phyloP scores from a whole-genome alignment of 345 rosid species.

The Hevea brasiliensis region DNA sequence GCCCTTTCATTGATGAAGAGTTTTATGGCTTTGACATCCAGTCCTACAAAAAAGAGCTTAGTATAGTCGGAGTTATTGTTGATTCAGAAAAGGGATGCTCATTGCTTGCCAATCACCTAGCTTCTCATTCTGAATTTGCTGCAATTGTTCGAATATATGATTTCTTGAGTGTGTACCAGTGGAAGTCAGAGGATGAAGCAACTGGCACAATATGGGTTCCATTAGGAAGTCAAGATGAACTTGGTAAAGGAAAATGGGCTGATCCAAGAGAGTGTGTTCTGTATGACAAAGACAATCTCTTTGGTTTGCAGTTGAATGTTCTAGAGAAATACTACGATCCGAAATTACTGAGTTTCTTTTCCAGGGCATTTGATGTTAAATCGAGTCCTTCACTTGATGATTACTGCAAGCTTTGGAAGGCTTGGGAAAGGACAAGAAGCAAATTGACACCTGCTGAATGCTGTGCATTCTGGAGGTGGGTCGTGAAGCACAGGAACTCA shows the following conservation, averaged over 20 bases:
- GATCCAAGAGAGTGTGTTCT: slow-evolving; percentile 47
- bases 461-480: slow-evolving; percentile 64
- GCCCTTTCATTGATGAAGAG: slow-evolving; percentile 69
- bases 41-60: slow-evolving; percentile 42
- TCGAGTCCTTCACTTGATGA: slow-evolving; percentile 48
- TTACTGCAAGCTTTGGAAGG: slow-evolving; percentile 63
- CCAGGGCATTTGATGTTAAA: slow-evolving; percentile 40
- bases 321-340: slow-evolving; percentile 45
- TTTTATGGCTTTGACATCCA: slow-evolving; percentile 47
- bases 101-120: slow-evolving; percentile 43
- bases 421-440: slow-evolving; percentile 47
- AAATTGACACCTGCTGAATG: slow-evolving; percentile 46
- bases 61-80: slow-evolving; percentile 45
- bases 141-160: slow-evolving; percentile 50
- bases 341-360: slow-evolving; percentile 39
- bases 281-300: slow-evolving; percentile 51
- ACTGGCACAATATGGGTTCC: slow-evolving; percentile 56
- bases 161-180: slow-evolving; percentile 32
- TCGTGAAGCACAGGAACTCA: slow-evolving; percentile 21
- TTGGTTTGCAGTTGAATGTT: slow-evolving; percentile 42
- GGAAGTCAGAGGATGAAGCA: slow-evolving; percentile 37
- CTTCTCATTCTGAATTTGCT: slow-evolving; percentile 37
- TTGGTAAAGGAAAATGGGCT: slow-evolving; percentile 43
- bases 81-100: slow-evolving; percentile 28
- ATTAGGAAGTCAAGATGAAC: slow-evolving; percentile 16